Conservation (phyloP, 2,329 filamentous ascomycete genomes). For the Ceratocystis lukuohia region DNA sequence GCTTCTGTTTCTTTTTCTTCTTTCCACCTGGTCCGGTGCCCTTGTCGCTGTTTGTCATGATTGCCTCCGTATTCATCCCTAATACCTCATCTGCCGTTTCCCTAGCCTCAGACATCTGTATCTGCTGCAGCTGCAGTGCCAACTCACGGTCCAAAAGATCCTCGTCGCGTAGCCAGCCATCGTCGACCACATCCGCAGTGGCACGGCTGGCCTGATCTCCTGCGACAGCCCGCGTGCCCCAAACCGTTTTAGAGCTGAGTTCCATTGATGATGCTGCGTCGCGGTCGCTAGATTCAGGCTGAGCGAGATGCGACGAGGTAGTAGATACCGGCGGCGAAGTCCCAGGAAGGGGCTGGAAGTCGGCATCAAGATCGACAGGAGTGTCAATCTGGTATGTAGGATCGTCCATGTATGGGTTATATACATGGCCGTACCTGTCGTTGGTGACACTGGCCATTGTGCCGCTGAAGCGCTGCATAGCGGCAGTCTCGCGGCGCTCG, state of each 20-base stretch:
- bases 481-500: conserved; percentile 63
- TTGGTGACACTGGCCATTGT: conserved; percentile 20
- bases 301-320: background rate
- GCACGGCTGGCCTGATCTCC: conserved; percentile 37
- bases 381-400: conserved; percentile 23
- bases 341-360: conserved; percentile 50
- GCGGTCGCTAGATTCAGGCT: background rate
- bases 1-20: conserved; percentile 50
- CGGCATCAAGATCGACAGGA: conserved; percentile 37
- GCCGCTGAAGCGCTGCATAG: conserved; percentile 41
- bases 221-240: conserved; percentile 68
- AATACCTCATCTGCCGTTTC: conserved; percentile 19
- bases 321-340: conserved; percentile 37
- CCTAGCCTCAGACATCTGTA: conserved; percentile 29
- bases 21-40: conserved; percentile 33
- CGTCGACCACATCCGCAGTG: conserved; percentile 35
- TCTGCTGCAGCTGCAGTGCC: conserved; percentile 44
- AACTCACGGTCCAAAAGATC: conserved; percentile 50
- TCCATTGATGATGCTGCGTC: conserved; percentile 21
- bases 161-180: conserved; percentile 79
- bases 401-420: background rate
- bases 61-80: too few species aligned
- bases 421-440: background rate
- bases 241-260: conserved; percentile 64
- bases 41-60: background rate